Percentiles rank a stretch among this genome's conserved stretches.
Conservation (phyloP, 2,329 filamentous ascomycete genomes). For the Colletotrichum lindemuthianum region DNA sequence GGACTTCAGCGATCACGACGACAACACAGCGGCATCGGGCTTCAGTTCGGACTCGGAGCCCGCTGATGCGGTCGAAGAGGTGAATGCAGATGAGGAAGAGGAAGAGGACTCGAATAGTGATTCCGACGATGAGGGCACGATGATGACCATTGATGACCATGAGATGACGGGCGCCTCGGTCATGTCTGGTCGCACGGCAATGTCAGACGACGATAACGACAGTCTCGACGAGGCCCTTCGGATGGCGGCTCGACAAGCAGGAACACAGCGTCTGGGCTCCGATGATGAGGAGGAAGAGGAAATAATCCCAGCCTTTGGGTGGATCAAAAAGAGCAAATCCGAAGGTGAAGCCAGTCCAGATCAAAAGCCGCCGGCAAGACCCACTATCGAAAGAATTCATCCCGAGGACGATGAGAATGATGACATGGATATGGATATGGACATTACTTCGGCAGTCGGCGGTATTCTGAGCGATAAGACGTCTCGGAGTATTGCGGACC, state of each 20-base stretch:
- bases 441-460: constrained; percentile 65
- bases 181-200: constrained; percentile 68
- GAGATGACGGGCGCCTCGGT: constrained; percentile 77
- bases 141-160: constrained; percentile 85
- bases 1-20: constrained; percentile 72
- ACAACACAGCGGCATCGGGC: constrained; percentile 78
- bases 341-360: constrained; percentile 49
- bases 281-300: constrained; percentile 64
- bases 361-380: constrained; percentile 50
- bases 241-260: constrained; percentile 79
- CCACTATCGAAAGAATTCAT: not conserved
- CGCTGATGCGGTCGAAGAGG: constrained; percentile 64
- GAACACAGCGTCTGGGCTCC: constrained; percentile 73
- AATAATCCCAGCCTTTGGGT: constrained; percentile 80
- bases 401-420: constrained; percentile 42
- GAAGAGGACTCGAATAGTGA: constrained; percentile 58
- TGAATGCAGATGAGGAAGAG: constrained; percentile 62
- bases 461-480: constrained; percentile 56
- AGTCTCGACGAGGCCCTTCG: constrained; percentile 81
- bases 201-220: constrained; percentile 66
- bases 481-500: constrained; percentile 53
- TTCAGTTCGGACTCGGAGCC: constrained; percentile 75
- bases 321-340: constrained; percentile 66
- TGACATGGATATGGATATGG: constrained; percentile 62
- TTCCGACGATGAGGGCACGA: constrained; percentile 80